A percentile compares a stretch with the other conserved stretches of the same genome.
Conservation (phyloP, 768 basidiomycete species). For the Amanita brunnescens region DNA sequence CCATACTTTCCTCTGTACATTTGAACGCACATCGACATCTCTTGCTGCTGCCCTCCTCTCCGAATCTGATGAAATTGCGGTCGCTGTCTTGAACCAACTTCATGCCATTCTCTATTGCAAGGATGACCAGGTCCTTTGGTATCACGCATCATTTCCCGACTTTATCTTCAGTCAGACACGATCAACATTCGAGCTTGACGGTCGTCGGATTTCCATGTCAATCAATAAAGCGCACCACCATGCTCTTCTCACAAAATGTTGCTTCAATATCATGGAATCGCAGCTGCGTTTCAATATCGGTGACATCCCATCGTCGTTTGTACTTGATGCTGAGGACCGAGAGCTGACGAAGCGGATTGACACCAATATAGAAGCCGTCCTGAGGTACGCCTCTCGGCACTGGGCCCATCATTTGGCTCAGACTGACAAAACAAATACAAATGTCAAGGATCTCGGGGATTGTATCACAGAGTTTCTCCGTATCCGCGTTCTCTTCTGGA, state of each 20-base stretch:
- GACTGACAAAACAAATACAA: background rate
- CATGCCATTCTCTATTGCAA: conserved; percentile 15
- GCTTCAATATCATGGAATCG: conserved; percentile 14
- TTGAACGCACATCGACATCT: conserved; percentile 10
- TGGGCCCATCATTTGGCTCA: background rate
- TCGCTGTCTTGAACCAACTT: conserved; percentile 7
- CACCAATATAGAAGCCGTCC: background rate
- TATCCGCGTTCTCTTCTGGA: too few species aligned
- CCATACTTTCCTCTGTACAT: conserved; percentile 16
- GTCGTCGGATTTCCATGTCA: conserved; percentile 1
- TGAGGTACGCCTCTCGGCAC: background rate
- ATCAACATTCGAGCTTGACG: conserved; percentile 3
- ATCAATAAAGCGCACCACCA: conserved; percentile 10
- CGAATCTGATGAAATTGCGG: conserved; percentile 1
- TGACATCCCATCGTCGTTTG: background rate
- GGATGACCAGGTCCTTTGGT: conserved; percentile 12
- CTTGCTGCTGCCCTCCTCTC: conserved; percentile 10
- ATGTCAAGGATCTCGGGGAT: conserved; percentile 1
- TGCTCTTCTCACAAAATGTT: conserved; percentile 6
- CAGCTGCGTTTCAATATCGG: background rate
- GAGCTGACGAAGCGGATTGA: background rate
- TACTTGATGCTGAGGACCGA: background rate
- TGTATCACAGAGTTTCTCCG: too few species aligned
- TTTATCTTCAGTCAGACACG: conserved; percentile 13
- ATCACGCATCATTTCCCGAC: conserved; percentile 17